Evolutionary conservation across 257 asterid species (phyloP).

Genomic region (Prunella vulgaris): DNA sequence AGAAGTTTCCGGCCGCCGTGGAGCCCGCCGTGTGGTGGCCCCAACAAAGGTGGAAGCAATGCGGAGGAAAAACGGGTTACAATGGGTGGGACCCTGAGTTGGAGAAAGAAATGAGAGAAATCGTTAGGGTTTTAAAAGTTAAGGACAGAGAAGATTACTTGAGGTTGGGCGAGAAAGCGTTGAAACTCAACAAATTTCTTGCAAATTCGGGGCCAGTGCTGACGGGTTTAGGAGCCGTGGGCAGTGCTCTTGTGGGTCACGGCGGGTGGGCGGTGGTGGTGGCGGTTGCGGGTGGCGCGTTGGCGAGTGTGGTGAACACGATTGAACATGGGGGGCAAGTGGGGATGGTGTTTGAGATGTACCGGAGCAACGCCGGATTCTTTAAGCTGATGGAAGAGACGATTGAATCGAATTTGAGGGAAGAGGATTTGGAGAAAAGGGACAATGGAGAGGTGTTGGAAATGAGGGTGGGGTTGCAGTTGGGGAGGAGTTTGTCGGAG

Average conservation of each 20-base stretch:
- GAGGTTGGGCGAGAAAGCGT: constrained; percentile 43
- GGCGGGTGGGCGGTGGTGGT: constrained; percentile 33
- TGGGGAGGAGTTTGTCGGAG: constrained; percentile 71
- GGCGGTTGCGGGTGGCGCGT: constrained; percentile 57
- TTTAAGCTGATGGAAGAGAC: constrained; percentile 57
- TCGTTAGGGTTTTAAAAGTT: constrained; percentile 26
- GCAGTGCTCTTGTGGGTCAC: constrained; percentile 34
- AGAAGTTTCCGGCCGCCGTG: constrained; percentile 38
- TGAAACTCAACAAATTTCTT: constrained; percentile 46
- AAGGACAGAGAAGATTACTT: constrained; percentile 55
- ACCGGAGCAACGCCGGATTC: constrained; percentile 72
- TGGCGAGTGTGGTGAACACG: constrained; percentile 60
- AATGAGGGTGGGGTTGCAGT: constrained; percentile 56
- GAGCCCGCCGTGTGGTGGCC: constrained; percentile 74
- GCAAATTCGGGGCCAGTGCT: constrained; percentile 50
- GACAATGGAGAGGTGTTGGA: constrained; percentile 70
- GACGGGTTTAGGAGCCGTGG: constrained; percentile 59
- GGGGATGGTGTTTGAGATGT: constrained; percentile 90
- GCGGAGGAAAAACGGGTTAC: background rate
- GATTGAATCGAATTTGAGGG: constrained; percentile 44
- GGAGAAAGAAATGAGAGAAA: constrained; percentile 55
- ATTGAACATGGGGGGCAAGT: constrained; percentile 75
- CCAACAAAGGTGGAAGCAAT: constrained; percentile 16
- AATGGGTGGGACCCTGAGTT: constrained; percentile 52
- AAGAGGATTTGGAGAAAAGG: constrained; percentile 40